phyloP scores from a whole-genome alignment of 106 monocot genomes.

The Phalaenopsis aphrodite region DNA sequence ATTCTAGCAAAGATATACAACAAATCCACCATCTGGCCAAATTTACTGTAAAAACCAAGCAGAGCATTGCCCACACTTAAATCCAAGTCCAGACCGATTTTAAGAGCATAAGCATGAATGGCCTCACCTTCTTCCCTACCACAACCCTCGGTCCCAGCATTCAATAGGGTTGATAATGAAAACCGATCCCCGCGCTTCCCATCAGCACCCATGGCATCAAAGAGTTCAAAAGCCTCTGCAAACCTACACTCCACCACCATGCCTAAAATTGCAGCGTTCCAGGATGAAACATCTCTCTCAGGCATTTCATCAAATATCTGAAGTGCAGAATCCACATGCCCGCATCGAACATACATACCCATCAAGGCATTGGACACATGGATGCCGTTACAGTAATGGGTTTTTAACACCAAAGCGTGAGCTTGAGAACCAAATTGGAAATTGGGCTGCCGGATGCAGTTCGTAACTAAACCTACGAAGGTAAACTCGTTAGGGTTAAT shows the following conservation, averaged over 20 bases:
- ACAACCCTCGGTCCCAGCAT: slow-evolving; percentile 29
- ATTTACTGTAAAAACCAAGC: slow-evolving; percentile 52
- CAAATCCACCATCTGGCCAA: slow-evolving; percentile 46
- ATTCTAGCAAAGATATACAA: slow-evolving; percentile 51
- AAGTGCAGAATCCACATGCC: slow-evolving; percentile 17
- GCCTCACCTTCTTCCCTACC: slow-evolving; percentile 23
- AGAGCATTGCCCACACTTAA: slow-evolving; percentile 74
- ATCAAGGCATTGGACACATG: slow-evolving; percentile 67
- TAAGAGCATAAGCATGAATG: slow-evolving; percentile 65
- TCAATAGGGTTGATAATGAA: slow-evolving; percentile 61
- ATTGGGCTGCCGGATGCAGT: slow-evolving; percentile 40
- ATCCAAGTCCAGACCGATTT: slow-evolving; percentile 66
- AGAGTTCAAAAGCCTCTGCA: slow-evolving; percentile 42
- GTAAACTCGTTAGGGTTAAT: slow-evolving; percentile 44
- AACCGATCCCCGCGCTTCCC: slow-evolving; percentile 51
- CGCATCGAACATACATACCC: slow-evolving; percentile 42
- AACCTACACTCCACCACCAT: slow-evolving; percentile 51
- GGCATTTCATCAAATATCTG: slow-evolving; percentile 46
- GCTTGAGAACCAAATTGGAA: slow-evolving; percentile 34
- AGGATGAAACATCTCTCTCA: slow-evolving; percentile 63
- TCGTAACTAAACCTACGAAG: slow-evolving; percentile 52
- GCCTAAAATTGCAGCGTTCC: slow-evolving; percentile 64
- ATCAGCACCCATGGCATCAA: slow-evolving; percentile 39
- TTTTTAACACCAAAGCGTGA: slow-evolving; percentile 54
- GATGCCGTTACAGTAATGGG: slow-evolving; percentile 5